These are phyloP conservation scores for Stagonosporopsis chrysanthemi DNA, from an alignment of 2,329 filamentous ascomycete species.

Conservation along the genomic window DNA sequence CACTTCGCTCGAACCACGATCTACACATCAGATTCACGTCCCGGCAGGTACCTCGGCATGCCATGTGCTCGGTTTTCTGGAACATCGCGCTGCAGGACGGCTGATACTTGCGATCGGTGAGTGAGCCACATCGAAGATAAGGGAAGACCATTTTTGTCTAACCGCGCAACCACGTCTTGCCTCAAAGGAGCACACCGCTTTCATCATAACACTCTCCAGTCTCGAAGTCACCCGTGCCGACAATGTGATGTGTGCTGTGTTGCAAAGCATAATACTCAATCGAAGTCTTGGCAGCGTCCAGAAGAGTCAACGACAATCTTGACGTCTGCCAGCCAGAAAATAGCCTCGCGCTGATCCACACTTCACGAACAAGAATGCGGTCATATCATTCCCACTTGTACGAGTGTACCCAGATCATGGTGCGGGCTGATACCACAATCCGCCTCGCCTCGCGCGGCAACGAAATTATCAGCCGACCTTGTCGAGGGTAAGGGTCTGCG, in stretches of 20 bases:
- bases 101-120: conserved; percentile 9
- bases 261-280: not conserved
- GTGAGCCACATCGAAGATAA: not conserved
- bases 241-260: not conserved
- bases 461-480: not conserved
- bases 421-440: not conserved
- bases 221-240: not conserved
- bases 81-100: not conserved
- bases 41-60: not conserved
- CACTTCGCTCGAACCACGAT: not conserved
- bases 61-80: not conserved
- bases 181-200: conserved; percentile 5
- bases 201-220: not conserved
- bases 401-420: not conserved
- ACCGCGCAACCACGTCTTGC: not conserved
- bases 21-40: too few species aligned
- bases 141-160: not conserved
- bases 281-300: not conserved
- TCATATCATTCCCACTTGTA: too few species aligned
- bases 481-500: not conserved
- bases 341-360: not conserved
- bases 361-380: too few species aligned
- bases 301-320: not conserved
- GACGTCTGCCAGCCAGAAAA: not conserved
- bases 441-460: conserved; percentile 9